These are phyloP conservation scores for Stenogyne calaminthoides DNA, from an alignment of 305 asterid species.

Conservation along the genomic window DNA sequence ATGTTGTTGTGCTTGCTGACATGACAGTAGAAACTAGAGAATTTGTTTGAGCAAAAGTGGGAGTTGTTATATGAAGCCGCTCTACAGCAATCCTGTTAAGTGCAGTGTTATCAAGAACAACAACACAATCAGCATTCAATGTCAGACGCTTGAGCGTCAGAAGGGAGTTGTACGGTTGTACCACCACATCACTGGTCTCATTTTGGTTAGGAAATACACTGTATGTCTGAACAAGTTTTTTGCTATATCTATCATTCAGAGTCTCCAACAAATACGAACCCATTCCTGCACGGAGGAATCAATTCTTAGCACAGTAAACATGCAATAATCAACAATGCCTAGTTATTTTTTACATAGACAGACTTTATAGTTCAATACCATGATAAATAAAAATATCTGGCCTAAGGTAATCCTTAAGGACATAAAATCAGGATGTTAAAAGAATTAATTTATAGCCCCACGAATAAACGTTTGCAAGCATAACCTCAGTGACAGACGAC, in stretches of 20 bases:
- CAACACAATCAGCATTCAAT: conserved; percentile 95
- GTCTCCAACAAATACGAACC: conserved; percentile 98
- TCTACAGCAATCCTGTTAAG: conserved; percentile 98
- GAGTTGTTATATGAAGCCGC: conserved; percentile 91
- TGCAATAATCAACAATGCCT: conserved; percentile 10
- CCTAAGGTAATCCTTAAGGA: conserved; percentile 15
- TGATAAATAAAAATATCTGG: neutral
- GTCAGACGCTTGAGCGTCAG: conserved; percentile 92
- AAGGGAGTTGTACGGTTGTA: conserved; percentile 97
- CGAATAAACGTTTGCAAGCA: neutral
- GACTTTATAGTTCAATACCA: conserved; percentile 5
- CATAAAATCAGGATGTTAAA: neutral
- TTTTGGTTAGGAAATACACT: conserved; percentile 98
- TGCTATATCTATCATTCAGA: conserved; percentile 95
- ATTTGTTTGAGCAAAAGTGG: conserved; percentile 94
- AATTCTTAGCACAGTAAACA: conserved; percentile 23
- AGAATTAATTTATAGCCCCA: conserved; percentile 3
- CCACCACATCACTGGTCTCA: conserved; percentile 99
- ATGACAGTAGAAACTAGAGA: conserved; percentile 98
- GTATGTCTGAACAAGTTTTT: conserved; percentile 95
- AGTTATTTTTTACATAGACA: conserved; percentile 11
- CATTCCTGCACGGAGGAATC: conserved; percentile 68
- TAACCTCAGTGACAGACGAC: neutral
- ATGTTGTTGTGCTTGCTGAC: conserved; percentile 99
- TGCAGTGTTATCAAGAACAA: conserved; percentile 98